Base-by-base conservation (phyloP, 148 eudicot genomes). In the Cornus florida region DNA sequence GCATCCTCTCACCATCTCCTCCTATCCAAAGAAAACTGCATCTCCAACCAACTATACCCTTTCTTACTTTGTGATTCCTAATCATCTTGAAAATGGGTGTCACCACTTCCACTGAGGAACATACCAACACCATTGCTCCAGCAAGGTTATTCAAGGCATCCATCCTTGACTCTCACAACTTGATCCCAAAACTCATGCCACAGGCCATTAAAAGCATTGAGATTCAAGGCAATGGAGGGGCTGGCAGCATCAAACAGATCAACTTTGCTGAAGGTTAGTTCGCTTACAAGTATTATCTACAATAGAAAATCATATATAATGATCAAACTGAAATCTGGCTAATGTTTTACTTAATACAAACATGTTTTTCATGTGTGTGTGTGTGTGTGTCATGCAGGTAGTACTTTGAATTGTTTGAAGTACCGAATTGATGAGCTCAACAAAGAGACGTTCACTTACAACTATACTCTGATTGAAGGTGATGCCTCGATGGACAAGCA, bases 121-220 rank as follows among this genome's bases (percentile, higher is more conserved):
- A 32, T 10, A 60, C 53, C 17, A 1, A 16, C 77, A 14, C 78
- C 0, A 53, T 69, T 9, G 32, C 73, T 6, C 78, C 83, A 0
- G 78, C 60, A 13, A 67, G 78, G 70, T 31, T 80, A 31, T 80
- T 80, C 74, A 80, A 41, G 59, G 83, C 78, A 5, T 39, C 77
- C 20, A 32, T 71, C 24, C 72, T 75, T 6, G 83, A 75, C 62
- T 57, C 43, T 11, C 83, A 70, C 78, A 74, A 74, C 68, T 71
- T 75, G 68, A 68, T 80, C 31, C 83, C 78, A 8, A 80, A 53
- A 53, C 17, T 53, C 59, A 53, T 53, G 59, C 59, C 59, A 53
- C 59, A 53, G 59, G 59, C 59, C 12, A 53, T 53, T 14, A 53
- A 53, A 16, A 53, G 59, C 59, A 53, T 53, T 53, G 59, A 53